phyloP scores from a whole-genome alignment of 148 eudicot species.

The Suaeda aralocaspica region DNA sequence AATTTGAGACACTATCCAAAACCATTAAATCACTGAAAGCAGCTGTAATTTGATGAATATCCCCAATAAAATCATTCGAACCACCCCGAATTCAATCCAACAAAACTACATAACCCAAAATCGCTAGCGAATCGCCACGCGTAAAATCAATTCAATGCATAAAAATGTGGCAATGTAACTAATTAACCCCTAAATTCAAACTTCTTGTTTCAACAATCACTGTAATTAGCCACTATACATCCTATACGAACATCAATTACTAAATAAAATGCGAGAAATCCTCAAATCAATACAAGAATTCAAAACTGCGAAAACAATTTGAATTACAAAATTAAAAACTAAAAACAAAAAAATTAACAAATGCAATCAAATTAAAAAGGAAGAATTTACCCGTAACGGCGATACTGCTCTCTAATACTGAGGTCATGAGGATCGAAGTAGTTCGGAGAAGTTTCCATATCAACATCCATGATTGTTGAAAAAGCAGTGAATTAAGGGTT shows the following conservation, averaged over 20 bases:
- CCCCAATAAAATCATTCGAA: not conserved
- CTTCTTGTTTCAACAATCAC: not conserved
- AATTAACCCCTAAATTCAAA: not conserved
- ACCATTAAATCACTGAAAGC: not conserved
- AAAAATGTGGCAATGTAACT: too few species aligned
- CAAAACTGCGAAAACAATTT: slow-evolving; percentile 9
- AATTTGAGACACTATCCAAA: not conserved
- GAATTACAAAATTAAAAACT: slow-evolving; percentile 5
- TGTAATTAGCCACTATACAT: not conserved
- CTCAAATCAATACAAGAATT: slow-evolving; percentile 1
- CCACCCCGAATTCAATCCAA: not conserved
- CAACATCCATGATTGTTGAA: slow-evolving; percentile 47
- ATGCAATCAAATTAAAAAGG: not conserved
- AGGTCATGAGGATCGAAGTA: slow-evolving; percentile 65
- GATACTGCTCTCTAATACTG: slow-evolving; percentile 63
- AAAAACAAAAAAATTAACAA: not conserved
- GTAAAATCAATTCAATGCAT: too few species aligned
- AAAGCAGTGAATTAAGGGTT: not conserved
- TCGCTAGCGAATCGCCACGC: not conserved
- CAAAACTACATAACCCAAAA: not conserved
- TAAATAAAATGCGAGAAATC: not conserved
- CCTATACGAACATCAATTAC: not conserved
- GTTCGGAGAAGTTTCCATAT: slow-evolving; percentile 77
- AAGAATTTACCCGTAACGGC: slow-evolving; percentile 82
- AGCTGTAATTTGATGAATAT: not conserved